phyloP scores from a whole-genome alignment of 2,329 filamentous ascomycete species.

The Blastomyces percursus region DNA sequence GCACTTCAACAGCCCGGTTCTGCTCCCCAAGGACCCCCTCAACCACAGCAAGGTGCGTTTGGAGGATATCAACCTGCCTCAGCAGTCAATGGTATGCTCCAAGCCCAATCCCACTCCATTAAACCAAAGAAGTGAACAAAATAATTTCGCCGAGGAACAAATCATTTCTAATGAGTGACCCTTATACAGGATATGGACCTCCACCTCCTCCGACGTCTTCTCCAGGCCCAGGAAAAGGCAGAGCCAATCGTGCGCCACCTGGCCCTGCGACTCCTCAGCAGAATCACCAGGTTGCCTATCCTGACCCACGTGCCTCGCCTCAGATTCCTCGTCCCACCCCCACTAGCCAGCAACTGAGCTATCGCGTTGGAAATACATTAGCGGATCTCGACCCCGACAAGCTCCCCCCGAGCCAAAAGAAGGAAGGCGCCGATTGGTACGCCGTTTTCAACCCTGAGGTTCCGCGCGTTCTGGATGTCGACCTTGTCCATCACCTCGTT shows the following conservation, averaged over 20 bases:
- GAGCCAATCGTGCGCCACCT: slow-evolving; percentile 51
- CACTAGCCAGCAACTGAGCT: slow-evolving; percentile 40
- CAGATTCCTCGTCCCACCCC: slow-evolving; percentile 77
- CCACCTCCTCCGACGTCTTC: slow-evolving; percentile 80
- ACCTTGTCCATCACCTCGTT: slow-evolving; percentile 80
- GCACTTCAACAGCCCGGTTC: slow-evolving; percentile 49
- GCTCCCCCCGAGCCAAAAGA: slow-evolving; percentile 76
- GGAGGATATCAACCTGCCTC: slow-evolving; percentile 56
- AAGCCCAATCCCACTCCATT: slow-evolving; percentile 7
- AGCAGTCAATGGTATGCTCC: slow-evolving; percentile 48
- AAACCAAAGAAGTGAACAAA: slow-evolving; percentile 33
- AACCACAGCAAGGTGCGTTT: slow-evolving; percentile 55
- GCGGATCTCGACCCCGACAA: slow-evolving; percentile 81
- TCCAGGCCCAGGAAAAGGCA: slow-evolving; percentile 68
- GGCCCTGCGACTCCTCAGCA: slow-evolving; percentile 83
- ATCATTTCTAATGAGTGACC: slow-evolving; percentile 7
- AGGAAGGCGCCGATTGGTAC: slow-evolving; percentile 85
- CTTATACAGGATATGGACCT: slow-evolving; percentile 55
- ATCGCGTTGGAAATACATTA: slow-evolving; percentile 56
- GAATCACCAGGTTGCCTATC: slow-evolving; percentile 75
- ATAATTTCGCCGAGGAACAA: neutral
- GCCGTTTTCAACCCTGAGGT: slow-evolving; percentile 92
- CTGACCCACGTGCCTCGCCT: slow-evolving; percentile 70
- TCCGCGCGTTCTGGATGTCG: slow-evolving; percentile 80
- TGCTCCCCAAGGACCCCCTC: slow-evolving; percentile 55